These are phyloP conservation scores for Colletotrichum shisoi DNA, from an alignment of 2,329 filamentous ascomycete genomes.

Conservation along the genomic window DNA sequence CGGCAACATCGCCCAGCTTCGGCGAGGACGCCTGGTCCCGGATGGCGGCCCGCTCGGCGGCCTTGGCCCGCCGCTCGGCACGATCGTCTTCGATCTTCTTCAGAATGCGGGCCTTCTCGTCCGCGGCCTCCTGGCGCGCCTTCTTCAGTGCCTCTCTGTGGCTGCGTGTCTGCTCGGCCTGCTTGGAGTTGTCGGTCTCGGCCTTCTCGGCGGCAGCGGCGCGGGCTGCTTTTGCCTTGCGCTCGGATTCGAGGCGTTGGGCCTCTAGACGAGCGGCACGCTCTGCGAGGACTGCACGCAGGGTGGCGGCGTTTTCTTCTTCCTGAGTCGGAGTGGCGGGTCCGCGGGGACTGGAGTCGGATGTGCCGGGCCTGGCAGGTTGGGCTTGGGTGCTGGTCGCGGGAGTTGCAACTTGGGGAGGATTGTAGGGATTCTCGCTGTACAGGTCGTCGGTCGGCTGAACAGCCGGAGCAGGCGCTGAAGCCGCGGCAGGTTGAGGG, in stretches of 20 bases:
- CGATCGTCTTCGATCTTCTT: slow-evolving; percentile 81
- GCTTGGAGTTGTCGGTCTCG: slow-evolving; percentile 45
- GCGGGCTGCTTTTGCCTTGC: slow-evolving; percentile 60
- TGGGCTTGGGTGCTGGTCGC: slow-evolving; percentile 1
- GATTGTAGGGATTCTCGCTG: slow-evolving; percentile 10
- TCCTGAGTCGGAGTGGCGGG: slow-evolving; percentile 42
- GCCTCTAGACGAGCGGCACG: slow-evolving; percentile 56
- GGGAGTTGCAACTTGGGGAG: slow-evolving; percentile 4
- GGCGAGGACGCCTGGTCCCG: slow-evolving; percentile 43
- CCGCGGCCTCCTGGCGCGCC: slow-evolving; percentile 69
- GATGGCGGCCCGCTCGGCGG: slow-evolving; percentile 59
- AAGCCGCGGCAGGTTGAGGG: slow-evolving; percentile 3
- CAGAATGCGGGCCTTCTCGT: slow-evolving; percentile 75
- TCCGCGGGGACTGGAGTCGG: slow-evolving; percentile 43
- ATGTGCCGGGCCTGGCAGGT: slow-evolving; percentile 38
- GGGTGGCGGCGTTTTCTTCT: slow-evolving; percentile 36
- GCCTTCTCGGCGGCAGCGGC: slow-evolving; percentile 58
- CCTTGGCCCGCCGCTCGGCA: slow-evolving; percentile 67
- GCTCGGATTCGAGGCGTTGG: slow-evolving; percentile 55
- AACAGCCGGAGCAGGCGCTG: slow-evolving; percentile 2
- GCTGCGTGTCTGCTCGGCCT: slow-evolving; percentile 51
- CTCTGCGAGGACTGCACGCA: slow-evolving; percentile 58
- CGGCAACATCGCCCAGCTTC: slow-evolving; percentile 45
- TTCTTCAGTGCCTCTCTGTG: slow-evolving; percentile 67
- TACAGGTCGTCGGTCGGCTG: slow-evolving; percentile 15